Percentiles rank a stretch among this genome's conserved stretches.
These are phyloP conservation scores for Neurospora intermedia DNA, from an alignment of 495 filamentous ascomycete genomes.

Conservation along the genomic window DNA sequence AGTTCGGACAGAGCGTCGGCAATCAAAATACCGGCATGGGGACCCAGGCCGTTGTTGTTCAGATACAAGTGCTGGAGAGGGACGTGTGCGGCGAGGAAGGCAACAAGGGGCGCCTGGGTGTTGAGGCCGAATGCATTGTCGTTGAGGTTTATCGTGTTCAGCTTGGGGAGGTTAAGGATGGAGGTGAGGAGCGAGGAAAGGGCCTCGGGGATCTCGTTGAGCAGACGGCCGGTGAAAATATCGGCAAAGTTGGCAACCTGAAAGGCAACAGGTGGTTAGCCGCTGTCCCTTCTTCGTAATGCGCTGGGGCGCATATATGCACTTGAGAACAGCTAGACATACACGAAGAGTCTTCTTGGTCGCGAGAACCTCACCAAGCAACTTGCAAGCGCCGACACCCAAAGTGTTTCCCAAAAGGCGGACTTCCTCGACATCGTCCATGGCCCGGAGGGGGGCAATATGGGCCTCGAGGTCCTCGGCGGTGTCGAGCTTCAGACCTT, in stretches of 20 bases:
- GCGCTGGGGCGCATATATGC: neutral
- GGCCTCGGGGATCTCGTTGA: slow-evolving; percentile 87
- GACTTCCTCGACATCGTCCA: slow-evolving; percentile 70
- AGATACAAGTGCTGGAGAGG: slow-evolving; percentile 86
- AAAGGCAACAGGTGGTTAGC: slow-evolving; percentile 12
- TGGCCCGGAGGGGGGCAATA: slow-evolving; percentile 59
- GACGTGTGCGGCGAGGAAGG: slow-evolving; percentile 74
- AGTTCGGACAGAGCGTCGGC: slow-evolving; percentile 71
- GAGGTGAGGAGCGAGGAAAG: slow-evolving; percentile 75
- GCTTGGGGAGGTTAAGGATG: slow-evolving; percentile 66
- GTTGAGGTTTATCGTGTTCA: slow-evolving; percentile 88
- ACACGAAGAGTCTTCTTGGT: slow-evolving; percentile 71
- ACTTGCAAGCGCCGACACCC: slow-evolving; percentile 74
- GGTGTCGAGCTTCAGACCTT: slow-evolving; percentile 80
- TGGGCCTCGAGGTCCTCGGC: slow-evolving; percentile 80
- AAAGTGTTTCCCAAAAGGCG: slow-evolving; percentile 81
- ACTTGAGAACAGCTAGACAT: slow-evolving; percentile 11
- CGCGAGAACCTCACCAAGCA: slow-evolving; percentile 66
- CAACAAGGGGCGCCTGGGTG: slow-evolving; percentile 69
- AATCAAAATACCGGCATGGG: slow-evolving; percentile 73
- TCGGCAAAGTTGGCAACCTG: slow-evolving; percentile 85
- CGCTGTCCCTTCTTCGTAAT: neutral
- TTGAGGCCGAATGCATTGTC: slow-evolving; percentile 98
- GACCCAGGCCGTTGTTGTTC: slow-evolving; percentile 97
- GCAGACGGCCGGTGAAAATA: slow-evolving; percentile 90